Percentiles rank a stretch among this genome's conserved stretches.
Conservation (phyloP, 2,329 filamentous ascomycete genomes). For the Penicillium occitanis region DNA sequence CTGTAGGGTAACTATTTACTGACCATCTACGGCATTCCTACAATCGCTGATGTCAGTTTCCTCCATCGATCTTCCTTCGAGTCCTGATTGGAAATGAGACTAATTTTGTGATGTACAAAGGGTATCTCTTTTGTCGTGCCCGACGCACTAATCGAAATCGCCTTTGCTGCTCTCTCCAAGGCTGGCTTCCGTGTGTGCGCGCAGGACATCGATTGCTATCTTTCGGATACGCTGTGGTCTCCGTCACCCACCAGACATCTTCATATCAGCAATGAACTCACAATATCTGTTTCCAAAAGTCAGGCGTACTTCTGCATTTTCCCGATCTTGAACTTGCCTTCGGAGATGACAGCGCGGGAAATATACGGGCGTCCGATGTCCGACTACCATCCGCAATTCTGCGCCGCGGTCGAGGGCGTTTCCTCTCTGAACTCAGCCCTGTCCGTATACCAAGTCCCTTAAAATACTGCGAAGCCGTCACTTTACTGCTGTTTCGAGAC, state of each 20-base stretch:
- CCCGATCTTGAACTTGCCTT: slow-evolving; percentile 12
- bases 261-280: slow-evolving; percentile 25
- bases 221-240: slow-evolving; percentile 10
- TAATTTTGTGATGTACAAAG: slow-evolving; percentile 14
- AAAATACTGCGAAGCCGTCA: slow-evolving; percentile 26
- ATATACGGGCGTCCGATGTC: slow-evolving; percentile 25
- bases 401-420: slow-evolving; percentile 24
- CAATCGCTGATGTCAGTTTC: slow-evolving; percentile 23
- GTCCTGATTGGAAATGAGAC: not conserved
- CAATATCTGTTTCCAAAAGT: slow-evolving; percentile 26
- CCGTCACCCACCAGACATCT: slow-evolving; percentile 21
- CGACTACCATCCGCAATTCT: slow-evolving; percentile 22
- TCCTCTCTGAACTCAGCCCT: slow-evolving; percentile 15
- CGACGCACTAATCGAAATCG: slow-evolving; percentile 21
- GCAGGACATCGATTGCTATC: slow-evolving; percentile 19
- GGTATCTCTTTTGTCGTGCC: slow-evolving; percentile 24
- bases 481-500: slow-evolving; percentile 27
- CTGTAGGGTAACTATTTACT: slow-evolving; percentile 34
- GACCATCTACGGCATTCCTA: slow-evolving; percentile 32
- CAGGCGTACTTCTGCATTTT: slow-evolving; percentile 25
- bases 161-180: slow-evolving; percentile 21
- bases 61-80: too few relatives aligned
- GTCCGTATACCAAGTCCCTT: slow-evolving; percentile 24
- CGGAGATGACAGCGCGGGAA: slow-evolving; percentile 5
- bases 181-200: slow-evolving; percentile 25